phyloP scores from a whole-genome alignment of 129 eudicot species.

The Chrysanthemum makinoi region DNA sequence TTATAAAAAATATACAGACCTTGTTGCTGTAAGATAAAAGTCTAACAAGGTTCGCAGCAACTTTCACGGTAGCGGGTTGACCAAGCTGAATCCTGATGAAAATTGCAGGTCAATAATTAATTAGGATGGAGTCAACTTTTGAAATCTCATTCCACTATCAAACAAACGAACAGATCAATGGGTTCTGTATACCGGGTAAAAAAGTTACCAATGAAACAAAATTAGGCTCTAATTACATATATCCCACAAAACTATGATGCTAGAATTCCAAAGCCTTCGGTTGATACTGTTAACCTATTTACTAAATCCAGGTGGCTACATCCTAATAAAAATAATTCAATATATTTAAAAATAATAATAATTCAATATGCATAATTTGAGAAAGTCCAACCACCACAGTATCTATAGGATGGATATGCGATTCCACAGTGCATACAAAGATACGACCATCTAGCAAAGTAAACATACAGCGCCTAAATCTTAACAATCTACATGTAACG shows the following conservation, averaged over 20 bases:
- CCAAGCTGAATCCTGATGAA: constrained; percentile 82
- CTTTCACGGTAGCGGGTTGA: constrained; percentile 96
- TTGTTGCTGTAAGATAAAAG: constrained; percentile 81
- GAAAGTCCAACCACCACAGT: too few species aligned
- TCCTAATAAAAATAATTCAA: too few species aligned
- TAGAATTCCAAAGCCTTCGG: too few species aligned
- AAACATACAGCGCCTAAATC: not conserved
- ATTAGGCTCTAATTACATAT: too few species aligned
- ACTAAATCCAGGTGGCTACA: too few species aligned
- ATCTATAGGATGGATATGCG: too few species aligned
- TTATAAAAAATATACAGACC: constrained; percentile 43
- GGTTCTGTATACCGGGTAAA: not conserved
- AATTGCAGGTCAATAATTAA: not conserved
- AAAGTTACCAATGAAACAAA: not conserved
- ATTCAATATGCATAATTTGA: too few species aligned
- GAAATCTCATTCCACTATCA: too few species aligned
- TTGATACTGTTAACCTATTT: too few species aligned
- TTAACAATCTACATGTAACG: not conserved
- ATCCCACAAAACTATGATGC: too few species aligned
- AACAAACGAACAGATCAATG: constrained; percentile 1
- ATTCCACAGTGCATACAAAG: not conserved
- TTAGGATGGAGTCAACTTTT: not conserved
- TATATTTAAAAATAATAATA: too few species aligned
- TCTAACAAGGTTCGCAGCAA: constrained; percentile 94
- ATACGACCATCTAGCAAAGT: not conserved